Conservation (phyloP, 805 yeast species). For the Scheffersomyces amazonensis region DNA sequence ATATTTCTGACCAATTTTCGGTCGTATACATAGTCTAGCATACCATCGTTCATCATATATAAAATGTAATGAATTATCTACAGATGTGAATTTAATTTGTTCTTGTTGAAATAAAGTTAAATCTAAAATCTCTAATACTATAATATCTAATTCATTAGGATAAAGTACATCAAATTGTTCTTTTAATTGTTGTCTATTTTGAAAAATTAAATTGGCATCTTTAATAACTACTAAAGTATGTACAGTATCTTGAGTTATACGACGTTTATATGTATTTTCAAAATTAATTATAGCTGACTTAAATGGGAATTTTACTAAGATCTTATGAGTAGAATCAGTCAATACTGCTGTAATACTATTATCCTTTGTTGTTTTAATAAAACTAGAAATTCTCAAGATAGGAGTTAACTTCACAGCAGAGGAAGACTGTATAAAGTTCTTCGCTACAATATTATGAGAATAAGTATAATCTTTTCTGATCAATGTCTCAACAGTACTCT, state of each 20-base stretch:
- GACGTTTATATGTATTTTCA: conserved; percentile 27
- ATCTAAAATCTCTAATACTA: conserved; percentile 25
- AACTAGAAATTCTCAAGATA: conserved; percentile 24
- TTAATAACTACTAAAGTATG: conserved; percentile 24
- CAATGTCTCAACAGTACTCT: conserved; percentile 6
- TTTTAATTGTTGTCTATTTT: conserved; percentile 9
- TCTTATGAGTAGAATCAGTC: conserved; percentile 29
- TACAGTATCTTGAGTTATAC: conserved; percentile 31
- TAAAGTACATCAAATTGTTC: conserved; percentile 9
- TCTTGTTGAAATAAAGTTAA: conserved; percentile 32
- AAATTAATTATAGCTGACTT: conserved; percentile 22
- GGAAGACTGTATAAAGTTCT: conserved; percentile 13
- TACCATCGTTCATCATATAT: conserved; percentile 21
- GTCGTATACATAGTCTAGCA: conserved; percentile 1
- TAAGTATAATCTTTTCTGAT: conserved; percentile 6
- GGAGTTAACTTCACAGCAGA: conserved; percentile 15
- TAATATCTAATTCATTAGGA: conserved; percentile 12
- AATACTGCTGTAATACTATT: conserved; percentile 27
- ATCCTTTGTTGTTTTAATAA: conserved; percentile 16
- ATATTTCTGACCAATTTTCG: background rate
- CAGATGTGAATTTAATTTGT: conserved; percentile 17
- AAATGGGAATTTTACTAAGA: conserved; percentile 27
- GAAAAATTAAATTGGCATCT: conserved; percentile 24
- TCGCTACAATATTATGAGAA: conserved; percentile 9
- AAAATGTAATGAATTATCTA: conserved; percentile 18